These are phyloP conservation scores for Phylloporus scabripes DNA, from an alignment of 768 basidiomycete genomes.

Conservation along the genomic window DNA sequence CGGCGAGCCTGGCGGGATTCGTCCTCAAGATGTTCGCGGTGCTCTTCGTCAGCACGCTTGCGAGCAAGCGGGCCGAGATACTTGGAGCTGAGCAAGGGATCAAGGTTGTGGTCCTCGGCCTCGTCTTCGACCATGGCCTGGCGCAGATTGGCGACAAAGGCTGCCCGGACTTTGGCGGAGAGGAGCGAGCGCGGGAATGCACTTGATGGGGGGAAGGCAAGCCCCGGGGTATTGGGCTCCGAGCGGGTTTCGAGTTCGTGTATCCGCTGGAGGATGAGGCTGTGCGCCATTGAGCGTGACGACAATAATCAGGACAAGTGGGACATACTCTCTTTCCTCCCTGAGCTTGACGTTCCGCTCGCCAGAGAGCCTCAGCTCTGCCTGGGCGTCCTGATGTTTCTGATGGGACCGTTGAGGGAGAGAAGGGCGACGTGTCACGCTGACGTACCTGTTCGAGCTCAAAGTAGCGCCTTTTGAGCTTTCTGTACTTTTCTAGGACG, in stretches of 20 bases:
- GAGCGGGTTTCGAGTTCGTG: conserved; percentile 50
- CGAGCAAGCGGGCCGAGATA: conserved; percentile 42
- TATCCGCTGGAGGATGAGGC: conserved; percentile 55
- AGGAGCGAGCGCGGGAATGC: conserved; percentile 48
- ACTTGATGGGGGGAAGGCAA: conserved; percentile 37
- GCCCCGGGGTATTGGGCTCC: conserved; percentile 25
- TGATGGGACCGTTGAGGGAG: conserved; percentile 20
- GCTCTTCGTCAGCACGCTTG: conserved; percentile 42
- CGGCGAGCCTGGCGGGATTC: conserved; percentile 40
- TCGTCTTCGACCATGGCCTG: conserved; percentile 43
- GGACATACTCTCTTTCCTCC: conserved; percentile 57
- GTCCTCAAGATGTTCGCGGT: conserved; percentile 39
- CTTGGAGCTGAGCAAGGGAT: conserved; percentile 44
- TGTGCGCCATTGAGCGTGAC: conserved; percentile 20
- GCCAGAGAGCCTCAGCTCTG: conserved; percentile 54
- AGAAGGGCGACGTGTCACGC: not conserved
- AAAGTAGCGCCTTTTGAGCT: conserved; percentile 59
- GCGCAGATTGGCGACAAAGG: conserved; percentile 44
- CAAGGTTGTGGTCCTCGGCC: conserved; percentile 39
- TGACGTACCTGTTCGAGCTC: conserved; percentile 65
- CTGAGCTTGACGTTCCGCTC: conserved; percentile 59
- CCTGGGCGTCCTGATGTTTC: conserved; percentile 55
- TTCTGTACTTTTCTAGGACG: conserved; percentile 55
- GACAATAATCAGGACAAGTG: not conserved
- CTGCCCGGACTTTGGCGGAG: conserved; percentile 37